Evolutionary conservation across 2,329 filamentous ascomycete species (phyloP).

Genomic region (Xylariales sp.): DNA sequence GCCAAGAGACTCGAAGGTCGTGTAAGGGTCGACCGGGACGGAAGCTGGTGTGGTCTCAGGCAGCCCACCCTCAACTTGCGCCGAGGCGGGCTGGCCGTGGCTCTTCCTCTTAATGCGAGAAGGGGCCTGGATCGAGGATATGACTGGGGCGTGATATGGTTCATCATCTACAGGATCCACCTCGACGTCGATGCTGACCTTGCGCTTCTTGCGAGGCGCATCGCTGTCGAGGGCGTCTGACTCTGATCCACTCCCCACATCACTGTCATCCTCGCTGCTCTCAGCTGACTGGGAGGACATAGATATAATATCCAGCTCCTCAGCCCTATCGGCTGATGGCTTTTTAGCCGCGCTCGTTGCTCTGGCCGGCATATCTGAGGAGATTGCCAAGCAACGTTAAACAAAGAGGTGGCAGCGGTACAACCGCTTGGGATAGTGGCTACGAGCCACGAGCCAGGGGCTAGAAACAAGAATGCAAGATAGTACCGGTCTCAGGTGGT

Average conservation of each 20-base stretch:
- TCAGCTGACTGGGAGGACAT: constrained; percentile 7
- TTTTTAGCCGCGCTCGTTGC: constrained; percentile 2
- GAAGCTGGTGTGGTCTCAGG: constrained; percentile 12
- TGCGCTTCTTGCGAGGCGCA: constrained; percentile 31
- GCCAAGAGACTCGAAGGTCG: constrained; percentile 67
- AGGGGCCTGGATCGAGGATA: constrained; percentile 44
- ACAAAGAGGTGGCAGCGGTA: neutral
- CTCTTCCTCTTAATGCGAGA: constrained; percentile 46
- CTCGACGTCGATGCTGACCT: constrained; percentile 17
- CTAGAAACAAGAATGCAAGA: too few species aligned
- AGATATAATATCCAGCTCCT: constrained; percentile 16
- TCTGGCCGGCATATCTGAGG: too few species aligned
- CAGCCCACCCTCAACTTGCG: constrained; percentile 8
- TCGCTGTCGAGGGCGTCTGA: constrained; percentile 44
- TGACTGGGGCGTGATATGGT: constrained; percentile 25
- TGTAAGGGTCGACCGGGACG: constrained; percentile 51
- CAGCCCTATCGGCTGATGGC: constrained; percentile 11
- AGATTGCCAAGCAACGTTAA: too few species aligned
- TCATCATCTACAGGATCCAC: constrained; percentile 28
- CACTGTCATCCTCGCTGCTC: constrained; percentile 6
- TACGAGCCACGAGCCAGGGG: too few species aligned
- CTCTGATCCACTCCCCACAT: constrained; percentile 17
- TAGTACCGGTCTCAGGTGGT: too few species aligned
- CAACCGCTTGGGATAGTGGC: neutral
- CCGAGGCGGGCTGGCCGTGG: constrained; percentile 7